phyloP scores from a whole-genome alignment of 768 basidiomycete genomes.

The Leccinum barrowsii region DNA sequence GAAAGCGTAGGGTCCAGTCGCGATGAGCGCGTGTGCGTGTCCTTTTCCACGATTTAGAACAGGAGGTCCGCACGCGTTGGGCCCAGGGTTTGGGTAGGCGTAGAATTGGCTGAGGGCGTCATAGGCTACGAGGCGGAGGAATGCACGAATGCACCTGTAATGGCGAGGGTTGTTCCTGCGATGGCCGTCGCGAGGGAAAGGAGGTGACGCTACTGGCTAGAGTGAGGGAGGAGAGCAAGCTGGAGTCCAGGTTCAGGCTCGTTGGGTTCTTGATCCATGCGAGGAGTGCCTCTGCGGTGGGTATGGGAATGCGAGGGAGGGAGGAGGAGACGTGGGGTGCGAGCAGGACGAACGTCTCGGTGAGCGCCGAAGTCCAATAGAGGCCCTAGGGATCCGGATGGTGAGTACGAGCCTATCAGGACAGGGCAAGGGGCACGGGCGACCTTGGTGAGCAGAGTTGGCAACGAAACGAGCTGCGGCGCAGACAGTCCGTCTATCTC shows the following conservation, averaged over 20 bases:
- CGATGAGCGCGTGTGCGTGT: constrained; percentile 26
- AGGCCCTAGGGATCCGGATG: constrained; percentile 8
- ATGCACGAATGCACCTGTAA: constrained; percentile 34
- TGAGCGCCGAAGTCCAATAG: constrained; percentile 14
- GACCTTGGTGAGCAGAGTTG: constrained; percentile 14
- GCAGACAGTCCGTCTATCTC: constrained; percentile 26
- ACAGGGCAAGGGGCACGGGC: too few relatives aligned
- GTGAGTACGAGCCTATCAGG: neutral
- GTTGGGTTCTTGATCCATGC: neutral
- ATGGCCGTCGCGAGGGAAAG: constrained; percentile 13
- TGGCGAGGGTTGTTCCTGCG: constrained; percentile 37
- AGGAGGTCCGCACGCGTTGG: neutral
- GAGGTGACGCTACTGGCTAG: neutral
- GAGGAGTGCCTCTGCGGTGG: neutral
- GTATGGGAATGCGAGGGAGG: neutral
- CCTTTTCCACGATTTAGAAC: neutral
- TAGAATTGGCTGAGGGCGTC: constrained; percentile 23
- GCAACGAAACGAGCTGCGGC: constrained; percentile 8
- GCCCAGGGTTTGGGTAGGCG: constrained; percentile 9
- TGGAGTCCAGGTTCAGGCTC: neutral
- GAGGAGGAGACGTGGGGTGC: constrained; percentile 3
- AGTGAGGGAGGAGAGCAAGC: neutral
- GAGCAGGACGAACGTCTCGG: constrained; percentile 7
- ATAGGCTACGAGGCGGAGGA: constrained; percentile 35
- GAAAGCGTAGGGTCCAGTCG: constrained; percentile 24